Evolutionary conservation across 192 early-diverging fungal species (phyloP).

Genomic region (Geranomyces variabilis): DNA sequence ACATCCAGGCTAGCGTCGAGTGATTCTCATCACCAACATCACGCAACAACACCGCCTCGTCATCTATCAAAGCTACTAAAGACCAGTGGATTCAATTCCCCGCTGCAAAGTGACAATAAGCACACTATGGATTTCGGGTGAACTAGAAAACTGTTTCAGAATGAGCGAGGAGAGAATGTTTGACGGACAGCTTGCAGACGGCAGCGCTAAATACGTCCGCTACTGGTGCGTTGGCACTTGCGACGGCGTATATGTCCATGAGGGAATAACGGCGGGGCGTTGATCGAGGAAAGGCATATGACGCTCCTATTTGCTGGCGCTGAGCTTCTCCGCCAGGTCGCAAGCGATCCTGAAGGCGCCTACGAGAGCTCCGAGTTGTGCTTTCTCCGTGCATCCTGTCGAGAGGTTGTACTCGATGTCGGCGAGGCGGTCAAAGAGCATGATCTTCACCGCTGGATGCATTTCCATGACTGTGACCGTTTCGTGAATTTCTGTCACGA

Average conservation of each 20-base stretch:
- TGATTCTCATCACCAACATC: too few relatives aligned
- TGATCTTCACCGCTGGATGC: conserved; percentile 65
- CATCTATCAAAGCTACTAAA: conserved; percentile 7
- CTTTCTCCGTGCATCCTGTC: conserved; percentile 79
- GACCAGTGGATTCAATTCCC: neutral
- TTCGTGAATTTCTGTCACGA: conserved; percentile 78
- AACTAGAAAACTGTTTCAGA: neutral
- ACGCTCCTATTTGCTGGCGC: neutral
- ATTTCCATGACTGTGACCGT: conserved; percentile 73
- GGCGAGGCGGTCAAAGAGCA: conserved; percentile 79
- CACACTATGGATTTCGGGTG: conserved; percentile 6
- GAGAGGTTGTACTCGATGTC: conserved; percentile 92
- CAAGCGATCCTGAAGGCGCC: conserved; percentile 81
- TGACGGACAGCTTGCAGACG: too few relatives aligned
- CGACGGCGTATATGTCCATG: too few relatives aligned
- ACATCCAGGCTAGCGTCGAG: too few relatives aligned
- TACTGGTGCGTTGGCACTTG: too few relatives aligned
- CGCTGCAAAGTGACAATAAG: neutral
- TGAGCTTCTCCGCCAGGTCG: conserved; percentile 59
- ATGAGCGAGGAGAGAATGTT: too few relatives aligned
- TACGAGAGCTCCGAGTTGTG: conserved; percentile 87
- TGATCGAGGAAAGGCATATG: too few relatives aligned
- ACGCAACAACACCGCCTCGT: neutral
- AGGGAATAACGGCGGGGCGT: too few relatives aligned
- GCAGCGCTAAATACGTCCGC: too few relatives aligned